Percentiles rank a stretch among this genome's conserved stretches.
Conservation (phyloP, 2,329 filamentous ascomycete genomes). For the Cyphellophora europaea region DNA sequence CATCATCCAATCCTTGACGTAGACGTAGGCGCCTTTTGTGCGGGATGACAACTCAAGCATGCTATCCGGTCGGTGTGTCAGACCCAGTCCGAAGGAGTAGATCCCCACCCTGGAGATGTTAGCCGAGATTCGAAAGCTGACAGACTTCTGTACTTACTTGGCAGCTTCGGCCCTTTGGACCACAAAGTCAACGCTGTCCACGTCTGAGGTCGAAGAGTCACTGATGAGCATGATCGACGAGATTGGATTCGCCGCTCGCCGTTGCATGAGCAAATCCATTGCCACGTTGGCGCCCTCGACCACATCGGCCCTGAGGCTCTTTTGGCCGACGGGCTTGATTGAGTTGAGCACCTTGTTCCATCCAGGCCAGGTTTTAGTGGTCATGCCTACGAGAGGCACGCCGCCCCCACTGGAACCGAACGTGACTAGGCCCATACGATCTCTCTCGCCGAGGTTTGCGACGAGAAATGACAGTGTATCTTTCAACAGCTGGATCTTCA, state of each 20-base stretch:
- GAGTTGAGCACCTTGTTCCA: constrained; percentile 81
- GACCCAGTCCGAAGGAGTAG: constrained; percentile 88
- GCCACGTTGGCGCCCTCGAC: constrained; percentile 96
- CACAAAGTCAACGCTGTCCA: constrained; percentile 94
- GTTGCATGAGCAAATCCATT: constrained; percentile 97
- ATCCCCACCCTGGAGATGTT: constrained; percentile 62
- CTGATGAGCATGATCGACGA: constrained; percentile 95
- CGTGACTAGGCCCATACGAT: constrained; percentile 94
- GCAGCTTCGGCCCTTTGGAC: constrained; percentile 93
- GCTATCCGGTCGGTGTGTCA: constrained; percentile 96
- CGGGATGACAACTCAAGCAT: constrained; percentile 95
- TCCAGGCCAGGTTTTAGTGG: constrained; percentile 83
- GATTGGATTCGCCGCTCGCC: constrained; percentile 89
- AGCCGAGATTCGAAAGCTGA: too few species aligned
- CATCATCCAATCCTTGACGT: constrained; percentile 99
- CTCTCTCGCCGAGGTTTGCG: constrained; percentile 76
- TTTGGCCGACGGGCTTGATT: constrained; percentile 89
- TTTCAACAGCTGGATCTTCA: constrained; percentile 90
- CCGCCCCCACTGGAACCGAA: constrained; percentile 92
- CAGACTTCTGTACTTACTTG: constrained; percentile 57
- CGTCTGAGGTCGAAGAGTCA: constrained; percentile 88
- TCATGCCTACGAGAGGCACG: constrained; percentile 96
- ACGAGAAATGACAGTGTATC: constrained; percentile 92
- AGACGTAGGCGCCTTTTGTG: constrained; percentile 94
- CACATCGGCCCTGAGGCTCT: constrained; percentile 91